These are phyloP conservation scores for Geotrichum reessii DNA, from an alignment of 1,139 yeast species.

Conservation along the genomic window DNA sequence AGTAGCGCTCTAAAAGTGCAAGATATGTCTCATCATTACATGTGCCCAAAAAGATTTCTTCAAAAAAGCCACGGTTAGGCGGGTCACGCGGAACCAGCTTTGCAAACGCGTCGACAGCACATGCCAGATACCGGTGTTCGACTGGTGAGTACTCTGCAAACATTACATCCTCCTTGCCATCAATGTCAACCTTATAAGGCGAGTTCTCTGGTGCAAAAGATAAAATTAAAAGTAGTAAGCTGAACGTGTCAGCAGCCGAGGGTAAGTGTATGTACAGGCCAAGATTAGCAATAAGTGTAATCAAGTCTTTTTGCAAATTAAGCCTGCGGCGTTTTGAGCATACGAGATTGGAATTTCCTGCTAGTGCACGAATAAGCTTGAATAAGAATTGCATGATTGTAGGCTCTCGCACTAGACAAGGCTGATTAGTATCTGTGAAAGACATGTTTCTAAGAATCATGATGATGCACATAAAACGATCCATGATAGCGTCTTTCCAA, in stretches of 20 bases:
- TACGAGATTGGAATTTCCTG: slow-evolving; percentile 37
- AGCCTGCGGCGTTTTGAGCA: slow-evolving; percentile 42
- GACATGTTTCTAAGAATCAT: slow-evolving; percentile 81
- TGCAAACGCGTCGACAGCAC: slow-evolving; percentile 76
- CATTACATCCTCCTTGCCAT: slow-evolving; percentile 28
- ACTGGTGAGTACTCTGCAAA: slow-evolving; percentile 59
- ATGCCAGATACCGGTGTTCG: slow-evolving; percentile 66
- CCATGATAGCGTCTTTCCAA: slow-evolving; percentile 49
- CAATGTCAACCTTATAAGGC: slow-evolving; percentile 23
- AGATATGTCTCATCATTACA: slow-evolving; percentile 30
- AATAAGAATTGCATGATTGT: slow-evolving; percentile 32
- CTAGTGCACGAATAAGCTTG: slow-evolving; percentile 41
- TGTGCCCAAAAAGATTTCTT: slow-evolving; percentile 49
- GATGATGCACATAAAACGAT: slow-evolving; percentile 71
- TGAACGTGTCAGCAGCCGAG: slow-evolving; percentile 50
- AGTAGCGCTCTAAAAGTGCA: slow-evolving; percentile 22
- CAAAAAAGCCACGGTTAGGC: slow-evolving; percentile 57
- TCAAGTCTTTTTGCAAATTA: slow-evolving; percentile 69
- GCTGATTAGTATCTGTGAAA: slow-evolving; percentile 52
- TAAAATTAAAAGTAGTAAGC: slow-evolving; percentile 52
- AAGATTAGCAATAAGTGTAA: slow-evolving; percentile 66
- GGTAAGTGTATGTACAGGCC: slow-evolving; percentile 50
- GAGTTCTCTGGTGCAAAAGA: slow-evolving; percentile 62
- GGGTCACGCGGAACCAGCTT: slow-evolving; percentile 76
- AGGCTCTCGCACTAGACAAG: slow-evolving; percentile 33